A percentile compares a stretch with the other conserved stretches of the same genome.
phyloP scores from a whole-genome alignment of 2,329 filamentous ascomycete species.

The Colletotrichum godetiae region DNA sequence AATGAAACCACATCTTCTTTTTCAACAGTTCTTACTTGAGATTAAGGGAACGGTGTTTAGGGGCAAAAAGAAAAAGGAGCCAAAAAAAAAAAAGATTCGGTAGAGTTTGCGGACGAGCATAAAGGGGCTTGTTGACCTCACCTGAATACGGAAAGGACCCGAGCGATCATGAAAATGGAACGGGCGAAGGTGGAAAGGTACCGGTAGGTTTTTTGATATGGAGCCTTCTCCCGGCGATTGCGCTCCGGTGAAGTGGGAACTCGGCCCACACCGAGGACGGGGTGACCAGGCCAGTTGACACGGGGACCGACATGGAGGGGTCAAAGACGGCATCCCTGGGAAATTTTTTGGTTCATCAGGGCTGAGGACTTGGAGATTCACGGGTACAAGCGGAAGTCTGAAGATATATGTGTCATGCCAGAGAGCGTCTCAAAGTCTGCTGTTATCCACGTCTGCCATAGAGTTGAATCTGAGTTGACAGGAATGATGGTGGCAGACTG shows the following conservation, averaged over 20 bases:
- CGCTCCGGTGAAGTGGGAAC: constrained; percentile 4
- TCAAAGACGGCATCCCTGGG: neutral
- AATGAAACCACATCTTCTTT: neutral
- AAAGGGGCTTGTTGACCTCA: neutral
- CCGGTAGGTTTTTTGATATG: neutral
- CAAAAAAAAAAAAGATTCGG: no score
- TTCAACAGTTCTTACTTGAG: neutral
- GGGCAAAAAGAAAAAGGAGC: neutral
- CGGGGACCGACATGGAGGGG: constrained; percentile 3
- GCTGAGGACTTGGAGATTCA: neutral
- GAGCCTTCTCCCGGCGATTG: neutral
- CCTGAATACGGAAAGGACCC: neutral
- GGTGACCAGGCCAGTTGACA: neutral
- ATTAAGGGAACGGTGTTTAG: neutral
- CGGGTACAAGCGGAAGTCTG: neutral
- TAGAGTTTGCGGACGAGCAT: neutral
- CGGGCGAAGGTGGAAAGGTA: neutral
- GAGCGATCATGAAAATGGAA: neutral
- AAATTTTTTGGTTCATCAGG: neutral
- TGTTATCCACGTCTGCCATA: no score
- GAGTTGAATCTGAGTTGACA: neutral
- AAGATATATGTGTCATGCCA: neutral
- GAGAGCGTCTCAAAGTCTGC: no score
- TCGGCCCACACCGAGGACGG: constrained; percentile 18
- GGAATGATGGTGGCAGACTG: neutral